Base-by-base conservation (phyloP, 2,329 filamentous ascomycete species). In the Capronia coronata region DNA sequence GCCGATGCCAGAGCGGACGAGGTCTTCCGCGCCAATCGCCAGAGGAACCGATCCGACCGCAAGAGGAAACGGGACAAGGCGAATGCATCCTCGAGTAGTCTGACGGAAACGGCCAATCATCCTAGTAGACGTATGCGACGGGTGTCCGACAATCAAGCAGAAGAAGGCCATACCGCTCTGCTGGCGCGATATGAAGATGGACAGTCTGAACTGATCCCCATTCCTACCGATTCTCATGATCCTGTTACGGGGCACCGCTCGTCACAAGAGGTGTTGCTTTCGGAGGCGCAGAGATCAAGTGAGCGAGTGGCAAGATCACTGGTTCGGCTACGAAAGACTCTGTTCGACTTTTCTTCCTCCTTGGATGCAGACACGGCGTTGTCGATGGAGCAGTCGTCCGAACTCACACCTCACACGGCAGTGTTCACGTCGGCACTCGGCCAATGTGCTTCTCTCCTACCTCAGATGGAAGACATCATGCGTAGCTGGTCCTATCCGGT, bases 171-270 rank as follows among this genome's bases (percentile, higher is more conserved):
- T 11, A 67, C 78, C 27, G 72, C 78, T 2, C 67, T 83, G 27
- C 67, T 76, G 38, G 74, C 82, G 1, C 74, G 75, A 8, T 82
- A 80, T 58, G 73, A 72, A 9, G 82, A 82, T 58, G 78, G 79
- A 1, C 75, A 81, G 43, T 75, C 71, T 43, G 78, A 81, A 59
- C 73, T 82, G 53, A 75, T 82, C 23, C 70, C 72, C 1, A 69
- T 82, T 13, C 43, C 23, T n/a, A n/a, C 43, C 23, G 30, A 21
- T 14, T 23, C 44, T 29, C 38, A 46, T 5, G 39, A 14, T 22
- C 8, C 5, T 3, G 40, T 30, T 14, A 29, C 30, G 18, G 51
- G 46, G 29, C 30, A 45, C 5, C 52, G 67, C n/a, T 52, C 70
- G 7, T 66, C 69, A 19, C 68, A 73, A 38, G 65, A 73, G 40